phyloP scores from a whole-genome alignment of 768 basidiomycete genomes.

The Suillus weaverae region DNA sequence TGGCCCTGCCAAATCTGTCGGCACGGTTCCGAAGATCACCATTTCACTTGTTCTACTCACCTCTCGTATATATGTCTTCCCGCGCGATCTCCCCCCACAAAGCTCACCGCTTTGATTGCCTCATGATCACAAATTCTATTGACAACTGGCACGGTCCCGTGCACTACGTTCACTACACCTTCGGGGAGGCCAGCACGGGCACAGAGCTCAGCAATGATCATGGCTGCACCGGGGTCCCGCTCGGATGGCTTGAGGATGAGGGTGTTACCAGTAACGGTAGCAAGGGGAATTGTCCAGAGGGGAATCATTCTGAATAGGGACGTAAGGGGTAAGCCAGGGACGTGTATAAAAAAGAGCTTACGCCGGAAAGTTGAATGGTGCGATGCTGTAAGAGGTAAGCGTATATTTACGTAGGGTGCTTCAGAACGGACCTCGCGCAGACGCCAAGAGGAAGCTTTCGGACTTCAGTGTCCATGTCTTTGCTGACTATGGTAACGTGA shows the following conservation, averaged over 20 bases:
- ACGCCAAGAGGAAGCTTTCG: conserved; percentile 86
- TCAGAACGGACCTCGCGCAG: conserved; percentile 54
- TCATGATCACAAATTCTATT: conserved; percentile 94
- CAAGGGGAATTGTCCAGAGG: conserved; percentile 92
- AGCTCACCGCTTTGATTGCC: conserved; percentile 89
- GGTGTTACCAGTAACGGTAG: conserved; percentile 88
- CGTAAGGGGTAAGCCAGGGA: conserved; percentile 8
- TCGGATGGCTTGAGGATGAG: conserved; percentile 95
- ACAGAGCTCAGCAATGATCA: conserved; percentile 96
- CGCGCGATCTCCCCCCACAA: conserved; percentile 92
- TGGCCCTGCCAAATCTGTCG: conserved; percentile 53
- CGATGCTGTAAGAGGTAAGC: conserved; percentile 45
- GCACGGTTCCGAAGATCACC: conserved; percentile 5
- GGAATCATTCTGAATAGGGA: conserved; percentile 78
- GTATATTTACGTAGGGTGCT: conserved; percentile 4
- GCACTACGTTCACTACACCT: conserved; percentile 90
- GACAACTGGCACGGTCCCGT: conserved; percentile 87
- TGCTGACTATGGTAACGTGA: conserved; percentile 59
- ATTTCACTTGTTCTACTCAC: conserved; percentile 32
- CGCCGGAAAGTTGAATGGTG: conserved; percentile 93
- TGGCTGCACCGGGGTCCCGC: conserved; percentile 93
- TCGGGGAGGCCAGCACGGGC: conserved; percentile 82
- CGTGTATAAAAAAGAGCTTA: conserved; percentile 35
- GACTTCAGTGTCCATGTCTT: conserved; percentile 94
- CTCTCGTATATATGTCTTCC: conserved; percentile 93